phyloP scores from a whole-genome alignment of 2,329 filamentous ascomycete species.

The Colletotrichum theobromicola region DNA sequence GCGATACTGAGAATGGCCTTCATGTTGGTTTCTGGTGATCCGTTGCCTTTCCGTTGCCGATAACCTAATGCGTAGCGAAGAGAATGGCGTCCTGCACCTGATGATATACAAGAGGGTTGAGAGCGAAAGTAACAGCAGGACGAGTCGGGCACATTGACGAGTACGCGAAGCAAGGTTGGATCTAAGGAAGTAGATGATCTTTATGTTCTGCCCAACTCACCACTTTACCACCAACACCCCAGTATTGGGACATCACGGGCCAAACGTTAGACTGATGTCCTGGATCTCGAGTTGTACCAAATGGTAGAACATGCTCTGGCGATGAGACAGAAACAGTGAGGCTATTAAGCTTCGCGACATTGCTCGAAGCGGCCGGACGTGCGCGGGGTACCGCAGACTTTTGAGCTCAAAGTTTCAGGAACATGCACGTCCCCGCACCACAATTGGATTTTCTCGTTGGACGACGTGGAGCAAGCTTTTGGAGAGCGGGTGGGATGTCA shows the following conservation, averaged over 20 bases:
- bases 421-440: background rate
- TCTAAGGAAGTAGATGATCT: background rate
- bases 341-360: background rate
- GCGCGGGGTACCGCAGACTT: constrained; percentile 11
- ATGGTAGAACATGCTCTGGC: background rate
- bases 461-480: background rate
- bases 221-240: background rate
- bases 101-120: background rate
- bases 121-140: too few relatives aligned
- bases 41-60: background rate
- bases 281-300: background rate
- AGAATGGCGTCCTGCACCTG: background rate
- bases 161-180: background rate
- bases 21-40: background rate
- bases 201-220: background rate
- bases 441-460: background rate
- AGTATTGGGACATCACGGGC: background rate
- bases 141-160: background rate
- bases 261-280: background rate
- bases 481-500: background rate
- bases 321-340: constrained; percentile 12
- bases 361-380: background rate
- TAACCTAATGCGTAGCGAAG: rapidly evolving
- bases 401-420: constrained; percentile 6
- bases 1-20: background rate